These are phyloP conservation scores for Torulaspora quercuum DNA, from an alignment of 805 yeast genomes.

Conservation along the genomic window DNA sequence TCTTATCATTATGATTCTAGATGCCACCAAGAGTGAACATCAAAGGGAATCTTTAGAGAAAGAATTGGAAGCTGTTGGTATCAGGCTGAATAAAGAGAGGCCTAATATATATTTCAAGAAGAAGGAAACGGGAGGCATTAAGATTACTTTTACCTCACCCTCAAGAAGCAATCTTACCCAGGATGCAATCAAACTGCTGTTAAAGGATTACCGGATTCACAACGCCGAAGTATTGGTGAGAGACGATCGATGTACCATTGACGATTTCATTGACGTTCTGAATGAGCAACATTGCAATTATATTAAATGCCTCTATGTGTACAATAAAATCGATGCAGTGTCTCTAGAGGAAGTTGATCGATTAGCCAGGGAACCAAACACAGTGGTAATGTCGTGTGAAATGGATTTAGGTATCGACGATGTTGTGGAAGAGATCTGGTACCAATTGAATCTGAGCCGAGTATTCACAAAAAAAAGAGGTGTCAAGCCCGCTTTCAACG, in stretches of 20 bases:
- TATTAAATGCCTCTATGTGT: slow-evolving; percentile 87
- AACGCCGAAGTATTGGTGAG: slow-evolving; percentile 90
- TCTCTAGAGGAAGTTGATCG: slow-evolving; percentile 92
- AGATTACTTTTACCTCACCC: slow-evolving; percentile 74
- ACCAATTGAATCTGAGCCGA: slow-evolving; percentile 72
- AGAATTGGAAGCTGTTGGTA: slow-evolving; percentile 92
- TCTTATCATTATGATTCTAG: slow-evolving; percentile 85
- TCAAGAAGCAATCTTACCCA: slow-evolving; percentile 73
- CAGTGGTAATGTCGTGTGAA: slow-evolving; percentile 92
- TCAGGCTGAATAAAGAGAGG: slow-evolving; percentile 72
- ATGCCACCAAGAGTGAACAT: slow-evolving; percentile 90
- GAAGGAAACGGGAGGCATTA: slow-evolving; percentile 90
- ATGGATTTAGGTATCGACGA: slow-evolving; percentile 82
- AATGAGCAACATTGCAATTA: slow-evolving; percentile 85
- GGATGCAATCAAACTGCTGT: slow-evolving; percentile 67
- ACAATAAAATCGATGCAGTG: slow-evolving; percentile 93
- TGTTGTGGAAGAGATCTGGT: slow-evolving; percentile 91
- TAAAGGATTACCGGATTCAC: slow-evolving; percentile 85
- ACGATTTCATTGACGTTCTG: slow-evolving; percentile 87
- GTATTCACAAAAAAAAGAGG: slow-evolving; percentile 89
- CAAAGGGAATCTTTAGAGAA: slow-evolving; percentile 83
- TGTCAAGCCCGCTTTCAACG: slow-evolving; percentile 70
- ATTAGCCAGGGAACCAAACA: slow-evolving; percentile 86
- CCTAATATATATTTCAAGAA: slow-evolving; percentile 76
- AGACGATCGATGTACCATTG: slow-evolving; percentile 86